Evolutionary conservation across 306 rosid genomes (phyloP).

Genomic region (Elaeagnus macrophylla): DNA sequence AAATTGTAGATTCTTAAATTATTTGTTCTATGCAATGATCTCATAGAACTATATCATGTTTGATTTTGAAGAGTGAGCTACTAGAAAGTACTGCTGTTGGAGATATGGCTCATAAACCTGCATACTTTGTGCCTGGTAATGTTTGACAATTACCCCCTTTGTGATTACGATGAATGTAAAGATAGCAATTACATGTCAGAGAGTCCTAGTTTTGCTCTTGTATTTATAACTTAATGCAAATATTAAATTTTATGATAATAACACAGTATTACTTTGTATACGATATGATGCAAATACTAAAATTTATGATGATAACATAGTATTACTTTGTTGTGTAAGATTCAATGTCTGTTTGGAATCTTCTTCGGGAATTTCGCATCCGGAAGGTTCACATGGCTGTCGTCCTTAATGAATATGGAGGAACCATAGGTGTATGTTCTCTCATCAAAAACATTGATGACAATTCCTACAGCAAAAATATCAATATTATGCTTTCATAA

Average conservation of each 20-base stretch:
- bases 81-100: constrained; percentile 78
- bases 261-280: background rate
- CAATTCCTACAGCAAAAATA: constrained; percentile 6
- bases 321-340: constrained; percentile 52
- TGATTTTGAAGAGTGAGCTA: constrained; percentile 87
- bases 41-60: constrained; percentile 49
- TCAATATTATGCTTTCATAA: constrained; percentile 1
- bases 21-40: constrained; percentile 36
- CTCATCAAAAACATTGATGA: background rate
- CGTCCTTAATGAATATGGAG: constrained; percentile 95
- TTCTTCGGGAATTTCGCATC: constrained; percentile 96
- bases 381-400: constrained; percentile 99
- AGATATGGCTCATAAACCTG: constrained; percentile 98
- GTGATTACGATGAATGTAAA: background rate
- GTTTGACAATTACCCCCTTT: background rate
- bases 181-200: too few species aligned
- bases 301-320: constrained; percentile 20
- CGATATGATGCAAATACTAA: background rate
- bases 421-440: constrained; percentile 90
- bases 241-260: too few species aligned
- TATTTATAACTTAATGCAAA: constrained; percentile 12
- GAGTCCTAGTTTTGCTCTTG: too few species aligned
- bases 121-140: constrained; percentile 97
- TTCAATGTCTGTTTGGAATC: constrained; percentile 99
- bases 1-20: constrained; percentile 25